phyloP scores from a whole-genome alignment of 1,284 basidiomycete species.

The Fomitopsis pinicola region DNA sequence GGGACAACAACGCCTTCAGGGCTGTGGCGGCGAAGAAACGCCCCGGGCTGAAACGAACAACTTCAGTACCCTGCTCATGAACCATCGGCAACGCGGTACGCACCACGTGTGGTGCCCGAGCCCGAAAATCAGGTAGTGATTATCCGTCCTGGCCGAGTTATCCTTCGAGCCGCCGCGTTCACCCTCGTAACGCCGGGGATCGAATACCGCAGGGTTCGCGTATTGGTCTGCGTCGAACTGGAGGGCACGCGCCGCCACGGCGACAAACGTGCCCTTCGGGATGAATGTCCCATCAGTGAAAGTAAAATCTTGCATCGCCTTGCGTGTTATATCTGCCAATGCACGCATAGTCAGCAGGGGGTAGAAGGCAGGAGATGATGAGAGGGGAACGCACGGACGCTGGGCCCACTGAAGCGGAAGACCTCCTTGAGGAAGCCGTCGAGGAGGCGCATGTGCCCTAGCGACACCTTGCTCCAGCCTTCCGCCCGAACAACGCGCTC shows the following conservation, averaged over 20 bases:
- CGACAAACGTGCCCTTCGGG: conserved; percentile 38
- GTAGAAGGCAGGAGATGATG: neutral
- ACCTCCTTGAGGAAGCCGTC: conserved; percentile 51
- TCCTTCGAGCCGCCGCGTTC: conserved; percentile 23
- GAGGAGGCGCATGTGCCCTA: conserved; percentile 41
- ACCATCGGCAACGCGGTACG: neutral
- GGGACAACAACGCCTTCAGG: conserved; percentile 41
- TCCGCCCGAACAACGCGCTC: conserved; percentile 31
- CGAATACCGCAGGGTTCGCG: conserved; percentile 33
- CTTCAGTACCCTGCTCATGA: neutral
- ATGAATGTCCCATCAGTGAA: conserved; percentile 39
- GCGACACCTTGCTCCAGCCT: conserved; percentile 41
- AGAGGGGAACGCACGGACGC: conserved; percentile 8
- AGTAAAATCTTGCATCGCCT: conserved; percentile 29
- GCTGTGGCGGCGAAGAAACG: conserved; percentile 43
- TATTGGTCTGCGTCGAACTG: conserved; percentile 40
- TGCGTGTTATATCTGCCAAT: conserved; percentile 16
- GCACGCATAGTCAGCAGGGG: conserved; percentile 16
- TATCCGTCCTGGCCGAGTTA: conserved; percentile 21
- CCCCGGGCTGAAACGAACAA: conserved; percentile 29
- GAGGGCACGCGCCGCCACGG: conserved; percentile 34
- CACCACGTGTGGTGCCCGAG: conserved; percentile 27
- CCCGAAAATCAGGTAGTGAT: conserved; percentile 24
- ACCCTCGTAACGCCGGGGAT: conserved; percentile 41
- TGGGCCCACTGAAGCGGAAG: conserved; percentile 31